Evolutionary conservation across 2,329 filamentous ascomycete genomes (phyloP), one percentile per base, ranked within the genome.

Genomic region (Neopestalotiopsis clavispora): DNA sequence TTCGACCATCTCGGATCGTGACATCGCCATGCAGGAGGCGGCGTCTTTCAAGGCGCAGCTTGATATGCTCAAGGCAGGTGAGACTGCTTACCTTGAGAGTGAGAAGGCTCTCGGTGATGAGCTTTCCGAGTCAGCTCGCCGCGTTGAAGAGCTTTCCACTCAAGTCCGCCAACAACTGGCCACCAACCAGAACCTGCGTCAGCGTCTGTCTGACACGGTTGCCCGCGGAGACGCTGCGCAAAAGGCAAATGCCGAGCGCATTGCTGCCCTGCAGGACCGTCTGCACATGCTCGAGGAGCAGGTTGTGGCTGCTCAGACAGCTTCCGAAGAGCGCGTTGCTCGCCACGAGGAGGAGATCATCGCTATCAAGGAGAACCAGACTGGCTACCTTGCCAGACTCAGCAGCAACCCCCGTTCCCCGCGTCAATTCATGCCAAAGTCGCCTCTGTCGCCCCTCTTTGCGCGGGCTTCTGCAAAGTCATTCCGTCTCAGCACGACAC

Each of bases 281-380:
- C 90, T 99, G 68, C 94, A 92, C 75, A 82, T 84, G 17, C 89
- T 98, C 65, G 96, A 98, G 78, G 95, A 98, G 70, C 89, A 92
- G 74, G 88, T 99, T 28, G 86, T 97, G 67, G 83, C 89, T 23
- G 94, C 95, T 1, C 95, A 98, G 79, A 91, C 94, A 68, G 89
- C 92, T 23, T 95, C 94, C 0, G 96, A 99, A 78, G 94, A 95
- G 63, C 91, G 91, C 52, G 89, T 98, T 68, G 84, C 89, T 58
- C 91, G 90, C 63, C 94, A 98, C 76, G 96, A 98, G 79, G 94
- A 96, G 49, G 94, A 98, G 80, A 87, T 97, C 49, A 84, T 88
- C 20, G 84, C 87, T 28, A 83, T 98, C 67, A 91, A 92, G 73
- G 94, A 97, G 68, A 92, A 89, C 69, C 91, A 96, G 76, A 94